Evolutionary conservation across 2,329 filamentous ascomycete species (phyloP), one percentile per base, ranked within the genome.

Genomic region (Talaromyces sp.): DNA sequence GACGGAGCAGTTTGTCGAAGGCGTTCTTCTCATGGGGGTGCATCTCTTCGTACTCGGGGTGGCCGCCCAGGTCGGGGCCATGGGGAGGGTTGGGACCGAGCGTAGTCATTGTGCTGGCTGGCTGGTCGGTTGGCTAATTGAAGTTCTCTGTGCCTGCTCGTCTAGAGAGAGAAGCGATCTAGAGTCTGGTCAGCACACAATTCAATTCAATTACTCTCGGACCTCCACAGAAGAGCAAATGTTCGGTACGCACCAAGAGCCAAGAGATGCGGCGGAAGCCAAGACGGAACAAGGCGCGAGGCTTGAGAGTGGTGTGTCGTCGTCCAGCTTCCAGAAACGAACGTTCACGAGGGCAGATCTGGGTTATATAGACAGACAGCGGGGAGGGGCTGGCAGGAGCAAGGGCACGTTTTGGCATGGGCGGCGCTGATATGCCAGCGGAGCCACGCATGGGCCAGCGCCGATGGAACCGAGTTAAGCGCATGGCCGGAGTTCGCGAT

Each of bases 1-100:
- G 93, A 60, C 90, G 89, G 61, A 96, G 89, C 62, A 97, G 81
- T 67, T 88, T 85, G 69, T 89, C 84, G 80, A 97, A 96, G 68
- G 88, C 83, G 49, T 79, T 81, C 64, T 80, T 80, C 72, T 90
- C 87, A 62, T 82, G 78, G 39, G 77, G 71, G 65, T 80, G 82
- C 85, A 88, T 88, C 42, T 77, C 71, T 68, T 77, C 74, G 55
- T 78, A 67, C 36, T 76, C 73, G 42, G 77, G 72, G 64, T 80
- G 78, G 44, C 77, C 78, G 57, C 73, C 69, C 73, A 80, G 77
- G 64, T 80, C 79, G 27, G 79, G 78, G 61, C 79, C 79, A 71
- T 81, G 78, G 63, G 79, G 79, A 65, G 78, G 77, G 64, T 72
- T 73, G 57, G 71, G 73, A 62, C 74, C 75, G 65, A 73, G 72